phyloP scores from a whole-genome alignment of 352 stramenopile genomes.

The Phytophthora brassicae region DNA sequence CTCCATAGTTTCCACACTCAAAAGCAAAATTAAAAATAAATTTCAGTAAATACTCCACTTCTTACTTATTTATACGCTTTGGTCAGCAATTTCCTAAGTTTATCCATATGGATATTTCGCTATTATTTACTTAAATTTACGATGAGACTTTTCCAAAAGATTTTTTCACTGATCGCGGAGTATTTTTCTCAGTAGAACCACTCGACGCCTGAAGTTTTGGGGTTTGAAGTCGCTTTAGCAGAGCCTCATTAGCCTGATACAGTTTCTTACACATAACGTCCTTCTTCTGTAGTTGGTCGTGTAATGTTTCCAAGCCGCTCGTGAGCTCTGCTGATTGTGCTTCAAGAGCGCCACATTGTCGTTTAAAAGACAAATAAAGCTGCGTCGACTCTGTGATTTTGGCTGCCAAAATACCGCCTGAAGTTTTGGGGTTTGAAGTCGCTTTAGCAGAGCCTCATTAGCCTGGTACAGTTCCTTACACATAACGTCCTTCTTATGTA shows the following conservation, averaged over 20 bases:
- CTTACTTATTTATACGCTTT: slow-evolving; percentile 31
- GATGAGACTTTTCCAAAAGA: slow-evolving; percentile 1
- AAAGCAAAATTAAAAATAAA: slow-evolving; percentile 2
- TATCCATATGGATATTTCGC: too few species aligned
- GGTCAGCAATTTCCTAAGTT: too few species aligned
- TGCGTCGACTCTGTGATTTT: slow-evolving; percentile 67
- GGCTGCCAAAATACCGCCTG: slow-evolving; percentile 41
- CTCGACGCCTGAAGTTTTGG: slow-evolving; percentile 17
- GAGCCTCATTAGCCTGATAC: slow-evolving; percentile 63
- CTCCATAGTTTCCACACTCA: slow-evolving; percentile 15
- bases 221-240: slow-evolving; percentile 45
- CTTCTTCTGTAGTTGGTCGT: slow-evolving; percentile 51
- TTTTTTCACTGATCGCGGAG: slow-evolving; percentile 3
- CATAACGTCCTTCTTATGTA: slow-evolving; percentile 52
- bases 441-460: slow-evolving; percentile 59
- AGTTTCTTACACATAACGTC: slow-evolving; percentile 61
- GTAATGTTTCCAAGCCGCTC: slow-evolving; percentile 32
- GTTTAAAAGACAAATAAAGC: slow-evolving; percentile 61
- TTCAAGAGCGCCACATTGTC: slow-evolving; percentile 48
- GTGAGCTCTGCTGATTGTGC: slow-evolving; percentile 37
- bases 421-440: slow-evolving; percentile 30
- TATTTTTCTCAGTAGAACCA: too few species aligned
- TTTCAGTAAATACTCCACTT: slow-evolving; percentile 6
- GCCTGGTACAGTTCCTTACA: slow-evolving; percentile 67
- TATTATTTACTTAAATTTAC: too few species aligned